phyloP scores from a whole-genome alignment of 1,284 basidiomycete species.

The Moesziomyces parantarcticus region DNA sequence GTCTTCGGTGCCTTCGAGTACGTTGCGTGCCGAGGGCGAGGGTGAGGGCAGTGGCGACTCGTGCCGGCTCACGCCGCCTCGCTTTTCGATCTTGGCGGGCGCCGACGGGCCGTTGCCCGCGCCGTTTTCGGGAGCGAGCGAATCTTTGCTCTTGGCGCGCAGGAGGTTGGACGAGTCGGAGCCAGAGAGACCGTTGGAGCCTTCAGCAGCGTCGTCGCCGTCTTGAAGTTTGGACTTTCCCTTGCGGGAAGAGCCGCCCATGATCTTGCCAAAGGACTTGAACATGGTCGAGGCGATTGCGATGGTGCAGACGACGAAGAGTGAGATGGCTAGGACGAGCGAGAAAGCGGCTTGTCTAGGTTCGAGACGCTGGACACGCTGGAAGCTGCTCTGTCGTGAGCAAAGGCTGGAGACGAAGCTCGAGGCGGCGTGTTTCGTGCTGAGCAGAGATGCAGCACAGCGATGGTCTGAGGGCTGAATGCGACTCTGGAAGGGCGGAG shows the following conservation, averaged over 20 bases:
- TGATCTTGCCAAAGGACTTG: conserved; percentile 64
- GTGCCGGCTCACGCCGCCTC: conserved; percentile 60
- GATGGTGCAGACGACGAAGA: not conserved
- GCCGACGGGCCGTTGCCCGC: conserved; percentile 19
- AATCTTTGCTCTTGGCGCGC: conserved; percentile 39
- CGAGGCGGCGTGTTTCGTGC: not conserved
- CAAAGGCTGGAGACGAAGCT: not conserved
- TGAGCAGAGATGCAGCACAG: too few species aligned
- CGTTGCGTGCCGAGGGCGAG: conserved; percentile 52
- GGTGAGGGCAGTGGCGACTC: conserved; percentile 61
- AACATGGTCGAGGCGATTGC: conserved; percentile 49
- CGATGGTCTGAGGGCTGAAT: too few species aligned
- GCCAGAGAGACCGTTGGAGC: conserved; percentile 29
- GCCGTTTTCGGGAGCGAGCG: conserved; percentile 28
- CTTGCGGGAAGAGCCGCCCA: conserved; percentile 63
- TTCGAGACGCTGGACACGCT: not conserved
- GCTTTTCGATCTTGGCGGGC: conserved; percentile 59
- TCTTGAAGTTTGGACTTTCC: conserved; percentile 58
- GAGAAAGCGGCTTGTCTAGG: not conserved
- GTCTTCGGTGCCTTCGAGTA: conserved; percentile 33
- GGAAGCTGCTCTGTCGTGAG: too few species aligned
- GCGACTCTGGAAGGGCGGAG: too few species aligned
- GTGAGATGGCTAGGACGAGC: not conserved
- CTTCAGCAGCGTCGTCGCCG: conserved; percentile 27
- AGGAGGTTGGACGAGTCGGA: conserved; percentile 46